These are phyloP conservation scores for Salix koriyanagi DNA, from an alignment of 345 rosid species.

Conservation along the genomic window DNA sequence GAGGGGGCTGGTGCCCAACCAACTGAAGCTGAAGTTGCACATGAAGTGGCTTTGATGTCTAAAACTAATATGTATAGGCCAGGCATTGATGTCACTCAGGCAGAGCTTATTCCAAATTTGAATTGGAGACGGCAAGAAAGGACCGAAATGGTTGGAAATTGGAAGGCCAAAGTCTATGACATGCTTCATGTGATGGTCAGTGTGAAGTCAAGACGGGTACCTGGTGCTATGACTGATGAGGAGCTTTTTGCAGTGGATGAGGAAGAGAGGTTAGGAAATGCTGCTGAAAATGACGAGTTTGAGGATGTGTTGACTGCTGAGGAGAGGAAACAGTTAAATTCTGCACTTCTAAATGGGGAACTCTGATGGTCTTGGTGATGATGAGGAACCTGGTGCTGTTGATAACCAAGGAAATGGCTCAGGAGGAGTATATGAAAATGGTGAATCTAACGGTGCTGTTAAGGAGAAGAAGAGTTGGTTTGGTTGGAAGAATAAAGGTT, in stretches of 20 bases:
- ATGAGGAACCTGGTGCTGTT: constrained; percentile 56
- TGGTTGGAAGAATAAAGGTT: constrained; percentile 80
- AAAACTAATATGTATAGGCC: constrained; percentile 99
- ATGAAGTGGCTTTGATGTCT: constrained; percentile 91
- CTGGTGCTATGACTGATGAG: constrained; percentile 98
- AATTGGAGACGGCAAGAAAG: constrained; percentile 99
- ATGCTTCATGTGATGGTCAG: constrained; percentile 98
- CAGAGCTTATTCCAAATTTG: constrained; percentile 81
- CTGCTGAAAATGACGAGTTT: constrained; percentile 59
- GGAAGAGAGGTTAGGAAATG: constrained; percentile 60
- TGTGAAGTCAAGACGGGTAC: constrained; percentile 92
- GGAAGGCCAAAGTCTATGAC: constrained; percentile 97
- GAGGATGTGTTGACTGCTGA: constrained; percentile 85
- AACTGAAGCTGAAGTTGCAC: constrained; percentile 87
- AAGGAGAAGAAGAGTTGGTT: constrained; percentile 97
- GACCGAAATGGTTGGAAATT: constrained; percentile 84
- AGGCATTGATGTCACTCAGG: constrained; percentile 97
- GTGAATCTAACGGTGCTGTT: constrained; percentile 47
- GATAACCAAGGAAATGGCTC: constrained; percentile 61
- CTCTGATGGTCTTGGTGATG: constrained; percentile 61
- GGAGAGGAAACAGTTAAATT: constrained; percentile 79
- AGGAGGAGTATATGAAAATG: constrained; percentile 51
- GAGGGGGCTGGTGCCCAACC: constrained; percentile 97
- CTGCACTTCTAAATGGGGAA: constrained; percentile 67
- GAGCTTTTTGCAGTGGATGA: constrained; percentile 86